phyloP scores from a whole-genome alignment of 2,329 filamentous ascomycete species.

The Fusarium sarcochroum region DNA sequence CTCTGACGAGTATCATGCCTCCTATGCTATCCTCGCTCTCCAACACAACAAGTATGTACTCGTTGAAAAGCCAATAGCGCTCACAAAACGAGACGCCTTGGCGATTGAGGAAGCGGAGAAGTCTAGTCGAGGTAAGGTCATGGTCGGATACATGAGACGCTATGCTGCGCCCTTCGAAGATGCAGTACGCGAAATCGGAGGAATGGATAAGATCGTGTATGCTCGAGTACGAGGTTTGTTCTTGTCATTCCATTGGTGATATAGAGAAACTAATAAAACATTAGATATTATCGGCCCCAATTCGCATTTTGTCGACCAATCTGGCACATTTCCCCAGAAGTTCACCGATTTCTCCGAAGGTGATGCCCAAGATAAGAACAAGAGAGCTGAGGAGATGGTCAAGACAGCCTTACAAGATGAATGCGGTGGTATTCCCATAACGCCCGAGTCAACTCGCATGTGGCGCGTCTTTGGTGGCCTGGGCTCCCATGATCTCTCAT shows the following conservation, averaged over 20 bases:
- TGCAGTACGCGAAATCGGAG: slow-evolving; percentile 67
- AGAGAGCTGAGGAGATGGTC: not conserved
- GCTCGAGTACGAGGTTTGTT: slow-evolving; percentile 57
- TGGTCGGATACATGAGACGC: slow-evolving; percentile 73
- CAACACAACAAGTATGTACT: slow-evolving; percentile 68
- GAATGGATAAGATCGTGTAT: slow-evolving; percentile 67
- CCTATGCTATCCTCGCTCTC: slow-evolving; percentile 66
- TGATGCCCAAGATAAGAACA: not conserved
- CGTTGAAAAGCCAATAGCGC: slow-evolving; percentile 70
- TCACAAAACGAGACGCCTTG: slow-evolving; percentile 62
- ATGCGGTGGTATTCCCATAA: not conserved
- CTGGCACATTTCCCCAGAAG: slow-evolving; percentile 61
- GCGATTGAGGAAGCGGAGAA: slow-evolving; percentile 65
- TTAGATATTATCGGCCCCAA: slow-evolving; percentile 65
- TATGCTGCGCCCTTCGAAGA: slow-evolving; percentile 69
- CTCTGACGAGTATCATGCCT: slow-evolving; percentile 68
- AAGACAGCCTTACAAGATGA: not conserved
- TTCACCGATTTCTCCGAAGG: slow-evolving; percentile 45
- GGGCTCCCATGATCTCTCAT: slow-evolving; percentile 36
- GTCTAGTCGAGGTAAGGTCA: slow-evolving; percentile 59
- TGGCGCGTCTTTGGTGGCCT: slow-evolving; percentile 16
- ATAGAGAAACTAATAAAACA: not conserved
- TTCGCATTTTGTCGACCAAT: slow-evolving; percentile 61
- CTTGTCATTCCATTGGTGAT: not conserved
- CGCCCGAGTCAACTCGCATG: slow-evolving; percentile 7